Base-by-base conservation (phyloP, 495 filamentous ascomycete species). In the Sordaria brevicollis region DNA sequence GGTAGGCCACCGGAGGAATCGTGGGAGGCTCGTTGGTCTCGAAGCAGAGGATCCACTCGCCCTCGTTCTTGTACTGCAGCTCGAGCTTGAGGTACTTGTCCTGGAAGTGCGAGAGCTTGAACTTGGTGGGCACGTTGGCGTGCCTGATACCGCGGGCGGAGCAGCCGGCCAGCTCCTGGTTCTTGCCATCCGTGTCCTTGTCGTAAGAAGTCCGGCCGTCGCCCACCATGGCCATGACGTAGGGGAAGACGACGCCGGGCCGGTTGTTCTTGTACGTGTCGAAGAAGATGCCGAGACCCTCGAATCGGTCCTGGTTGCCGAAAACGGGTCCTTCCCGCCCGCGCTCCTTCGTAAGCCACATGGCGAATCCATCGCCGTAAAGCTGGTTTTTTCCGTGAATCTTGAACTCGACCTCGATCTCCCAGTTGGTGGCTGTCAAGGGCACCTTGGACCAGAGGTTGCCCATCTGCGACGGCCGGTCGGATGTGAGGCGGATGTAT, bases 181-280 rank as follows among this genome's bases (percentile, higher is more conserved):
- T 87, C 84, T 97, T 97, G 72, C 96, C 96, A 78, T 99, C 96
- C 74, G 94, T 94, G 72, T 89, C 90, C 80, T 97, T 92, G 81
- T 97, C 93, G 81, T 99, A 99, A 21, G 84, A 81, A 35, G 91
- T 96, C 78, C 91, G 82, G 35, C 95, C 93, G 79, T 99, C 95
- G 21, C 87, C 95, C 76, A 97, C 84, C 95, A 98, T 97, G 66
- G 96, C 96, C 93, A 97, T 96, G 74, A 99, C 91, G 75, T 97
- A 98, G 41, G 96, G 96, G 81, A 99, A 99, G 29, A 96, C 90
- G 19, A 91, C 89, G 10, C 96, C 96, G 9, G 96, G 96, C 19
- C 96, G 89, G 83, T 97, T 96, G 83, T 99, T 99, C 89, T 99
- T 99, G 84, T 99, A 99, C 65, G 96, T 99, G 78, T 99, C 96